Evolutionary conservation across 1,284 basidiomycete genomes (phyloP), one percentile per base, ranked within the genome.

Genomic region (Trichosporon sp.): DNA sequence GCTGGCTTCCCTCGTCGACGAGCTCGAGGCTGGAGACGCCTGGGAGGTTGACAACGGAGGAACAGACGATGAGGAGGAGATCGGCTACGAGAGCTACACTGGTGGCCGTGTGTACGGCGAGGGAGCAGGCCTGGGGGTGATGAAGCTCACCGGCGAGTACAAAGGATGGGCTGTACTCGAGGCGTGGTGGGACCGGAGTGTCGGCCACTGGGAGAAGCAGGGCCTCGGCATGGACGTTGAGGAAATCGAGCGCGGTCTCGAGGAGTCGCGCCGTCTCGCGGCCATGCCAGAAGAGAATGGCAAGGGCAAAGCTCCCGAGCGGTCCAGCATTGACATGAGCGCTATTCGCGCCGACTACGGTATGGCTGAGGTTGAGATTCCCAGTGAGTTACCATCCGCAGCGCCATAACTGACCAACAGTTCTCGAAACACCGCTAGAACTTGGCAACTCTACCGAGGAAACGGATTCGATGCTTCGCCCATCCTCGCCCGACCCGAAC

Each of bases 1-100:
- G 90, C 81, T 99, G 37, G 88, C 92, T n/a, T 84, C 84, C 57
- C 95, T 98, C 74, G 93, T 88, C 2, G 95, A 99, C 54, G 94
- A 98, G 67, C 80, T 99, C 27, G 95, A 98, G 81, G 86, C 82
- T 57, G 92, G 92, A 3, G 92, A 95, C 62, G 89, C 90, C 1
- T 92, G 85, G 78, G 92, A 94, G 77, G 82, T 91, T 56, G 91
- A 90, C 16, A 80, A 81, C 66, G 65, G 63, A n/a, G 66, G 66
- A 29, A 71, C 71, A 23, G 81, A 81, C 56, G 80, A 80, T 34
- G 82, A 83, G 73, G 91, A 95, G 73, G 89, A 87, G 65, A 80
- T 93, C 54, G 92, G 92, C 0, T 95, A 94, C 74, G 85, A 88
- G 65, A 94, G 93, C 77, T 95, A 91, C 65, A 89, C 88, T 34